phyloP scores from a whole-genome alignment of 2,329 filamentous ascomycete species.

The Coniochaeta sp. region DNA sequence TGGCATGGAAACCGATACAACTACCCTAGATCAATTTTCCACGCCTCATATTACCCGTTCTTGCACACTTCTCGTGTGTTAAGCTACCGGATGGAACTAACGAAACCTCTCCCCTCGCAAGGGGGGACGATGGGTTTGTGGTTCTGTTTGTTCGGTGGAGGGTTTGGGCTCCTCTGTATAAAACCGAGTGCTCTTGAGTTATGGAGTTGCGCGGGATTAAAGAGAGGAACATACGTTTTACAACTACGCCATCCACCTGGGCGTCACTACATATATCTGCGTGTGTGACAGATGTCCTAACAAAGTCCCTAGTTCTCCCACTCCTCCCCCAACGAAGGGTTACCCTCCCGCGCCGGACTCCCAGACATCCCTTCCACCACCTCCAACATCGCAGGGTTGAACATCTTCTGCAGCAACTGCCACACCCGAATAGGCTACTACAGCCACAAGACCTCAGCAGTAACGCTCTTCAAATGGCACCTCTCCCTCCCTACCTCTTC shows the following conservation, averaged over 20 bases:
- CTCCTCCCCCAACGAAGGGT: not conserved
- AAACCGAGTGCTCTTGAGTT: conserved; percentile 42
- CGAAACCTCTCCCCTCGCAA: conserved; percentile 25
- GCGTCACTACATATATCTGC: not conserved
- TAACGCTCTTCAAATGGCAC: conserved; percentile 53
- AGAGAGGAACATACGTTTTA: conserved; percentile 36
- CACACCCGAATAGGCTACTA: conserved; percentile 38
- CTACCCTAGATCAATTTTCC: conserved; percentile 53
- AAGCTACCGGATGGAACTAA: conserved; percentile 14
- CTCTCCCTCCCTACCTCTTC: conserved; percentile 31
- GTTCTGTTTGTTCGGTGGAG: conserved; percentile 8
- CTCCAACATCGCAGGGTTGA: conserved; percentile 18
- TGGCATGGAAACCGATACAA: conserved; percentile 64
- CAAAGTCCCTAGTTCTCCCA: not conserved
- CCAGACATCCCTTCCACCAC: conserved; percentile 11
- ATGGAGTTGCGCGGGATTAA: conserved; percentile 41
- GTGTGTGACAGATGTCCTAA: not conserved
- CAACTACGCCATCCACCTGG: no score
- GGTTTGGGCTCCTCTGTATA: conserved; percentile 30
- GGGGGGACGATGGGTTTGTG: conserved; percentile 10
- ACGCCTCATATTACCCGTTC: no score
- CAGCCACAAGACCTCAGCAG: conserved; percentile 34
- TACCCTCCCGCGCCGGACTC: not conserved
- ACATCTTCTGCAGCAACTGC: conserved; percentile 40
- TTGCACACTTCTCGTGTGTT: no score